Base-by-base conservation (phyloP, 345 rosid genomes). In the Raphanus raphanistrum region DNA sequence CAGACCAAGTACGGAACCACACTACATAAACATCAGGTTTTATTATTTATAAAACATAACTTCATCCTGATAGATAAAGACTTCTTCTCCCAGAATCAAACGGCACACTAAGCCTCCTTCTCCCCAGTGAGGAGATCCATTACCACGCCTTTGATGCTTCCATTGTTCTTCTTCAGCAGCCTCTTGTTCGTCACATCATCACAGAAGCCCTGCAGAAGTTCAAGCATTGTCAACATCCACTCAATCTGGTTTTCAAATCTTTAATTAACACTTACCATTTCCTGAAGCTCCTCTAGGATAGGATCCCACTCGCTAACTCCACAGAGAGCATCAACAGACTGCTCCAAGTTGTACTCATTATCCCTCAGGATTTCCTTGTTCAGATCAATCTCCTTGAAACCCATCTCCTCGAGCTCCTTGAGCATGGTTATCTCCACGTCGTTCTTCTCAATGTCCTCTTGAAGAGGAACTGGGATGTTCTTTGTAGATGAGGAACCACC, bases 121-220 rank as follows among this genome's bases (percentile, higher is more conserved):
- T 72, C 77, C 74, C 88, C 96, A 3, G 90, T 75, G 33, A 95
- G 89, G 31, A 93, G 94, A 84, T 96, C 98, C 97, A 93, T 87
- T 3, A 96, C 97, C 54, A 89, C 96, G 1, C 90, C 82, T 82
- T 82, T 91, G 84, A 93, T 93, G 77, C 98, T 96, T 76, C 99
- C 98, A 50, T 91, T 86, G 83, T 96, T 91, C 89, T 96, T 96
- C 96, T 86, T 82, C 82, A 96, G 82, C 79, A 96, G 90, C 88
- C 79, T 86, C 89, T 79, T 92, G 91, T 93, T 93, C 79, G 75
- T 86, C 69, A 86, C 89, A n/a, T 73, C 81, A 77, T 96, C 92
- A 58, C 74, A 26, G 79, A 96, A 96, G 32, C 99, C 98, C 98
- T 96, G 55, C 17, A 13, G 6, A n/a, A 48, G 29, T 9, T 48